Evolutionary conservation across 176 grass and related monocot species (phyloP).

Genomic region (Aegilops tauschii): DNA sequence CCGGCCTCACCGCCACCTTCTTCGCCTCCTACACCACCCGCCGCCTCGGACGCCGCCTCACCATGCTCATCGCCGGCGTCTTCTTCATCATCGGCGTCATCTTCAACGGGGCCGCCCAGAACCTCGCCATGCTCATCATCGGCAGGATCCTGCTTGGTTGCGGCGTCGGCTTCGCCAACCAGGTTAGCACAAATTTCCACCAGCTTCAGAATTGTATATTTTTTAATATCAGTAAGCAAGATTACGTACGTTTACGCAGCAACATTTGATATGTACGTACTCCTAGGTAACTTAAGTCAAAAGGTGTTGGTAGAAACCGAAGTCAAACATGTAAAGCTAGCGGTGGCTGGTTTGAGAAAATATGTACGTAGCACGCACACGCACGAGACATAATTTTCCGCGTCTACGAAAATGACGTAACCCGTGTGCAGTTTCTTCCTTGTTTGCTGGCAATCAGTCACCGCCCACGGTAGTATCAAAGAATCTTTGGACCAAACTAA

Average conservation of each 20-base stretch:
- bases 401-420: slow-evolving; percentile 18
- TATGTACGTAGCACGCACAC: neutral
- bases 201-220: neutral
- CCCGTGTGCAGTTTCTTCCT: neutral
- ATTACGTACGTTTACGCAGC: neutral
- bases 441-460: slow-evolving; percentile 23
- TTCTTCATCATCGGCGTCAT: slow-evolving; percentile 81
- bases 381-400: slow-evolving; percentile 6
- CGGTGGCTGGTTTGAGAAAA: neutral
- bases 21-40: slow-evolving; percentile 90
- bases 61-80: slow-evolving; percentile 86
- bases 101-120: slow-evolving; percentile 67
- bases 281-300: slow-evolving; percentile 4
- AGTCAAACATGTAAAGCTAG: slow-evolving; percentile 30
- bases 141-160: slow-evolving; percentile 88
- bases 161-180: slow-evolving; percentile 88
- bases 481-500: neutral
- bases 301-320: neutral
- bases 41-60: slow-evolving; percentile 67
- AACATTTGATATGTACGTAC: neutral
- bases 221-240: neutral
- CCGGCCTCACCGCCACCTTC: slow-evolving; percentile 82
- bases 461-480: neutral
- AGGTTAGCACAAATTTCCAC: slow-evolving; percentile 33
- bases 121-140: slow-evolving; percentile 82